Evolutionary conservation across 2,329 filamentous ascomycete genomes (phyloP), one percentile per base, ranked within the genome.

Genomic region (Shiraia sp.): DNA sequence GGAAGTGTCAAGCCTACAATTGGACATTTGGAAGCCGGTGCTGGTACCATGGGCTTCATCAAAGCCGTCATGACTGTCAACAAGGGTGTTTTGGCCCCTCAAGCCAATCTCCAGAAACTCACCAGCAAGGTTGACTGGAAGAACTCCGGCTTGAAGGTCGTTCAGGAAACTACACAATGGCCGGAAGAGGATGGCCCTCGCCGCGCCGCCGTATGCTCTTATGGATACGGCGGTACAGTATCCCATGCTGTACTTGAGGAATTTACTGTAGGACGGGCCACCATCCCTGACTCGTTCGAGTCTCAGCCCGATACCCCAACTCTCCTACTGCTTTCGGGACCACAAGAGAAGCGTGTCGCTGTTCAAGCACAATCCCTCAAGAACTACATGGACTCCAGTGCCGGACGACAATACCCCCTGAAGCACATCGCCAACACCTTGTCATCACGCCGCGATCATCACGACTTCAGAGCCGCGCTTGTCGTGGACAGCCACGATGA

Each of bases 1-100:
- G 64, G 61, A 12, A 51, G 59, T 6, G 49, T 62, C 9, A 71
- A 71, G 45, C 49, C 58, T 3, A 65, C 61, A 26, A 52, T 70
- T 22, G 68, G 68, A 22, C 68, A 71, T 22, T 26, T 51, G 12
- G 45, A 44, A 26, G 41, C 41, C 17, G 42, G 27, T 19, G 40
- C 47, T 32, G 47, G 47, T 32, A 36, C 47, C 45, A 40, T 49
- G 2, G 65, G 69, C 43, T 51, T 53, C 1, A 48, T 55, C 2
- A 54, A 52, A 24, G 65, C 53, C 15, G 35, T 69, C 3, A 43
- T 62, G 5, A 47, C 49, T 10, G 14, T 70, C 14, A 51, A 67
- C 22, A 69, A 69, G 40, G 45, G 49, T 3, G 46, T 61, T 4
- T 40, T 66, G 13, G 42, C 49, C 4, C 39, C 68, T 2, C 61